Evolutionary conservation across 192 early-diverging fungal species (phyloP).

Genomic region (Gaertneriomyces sp.): DNA sequence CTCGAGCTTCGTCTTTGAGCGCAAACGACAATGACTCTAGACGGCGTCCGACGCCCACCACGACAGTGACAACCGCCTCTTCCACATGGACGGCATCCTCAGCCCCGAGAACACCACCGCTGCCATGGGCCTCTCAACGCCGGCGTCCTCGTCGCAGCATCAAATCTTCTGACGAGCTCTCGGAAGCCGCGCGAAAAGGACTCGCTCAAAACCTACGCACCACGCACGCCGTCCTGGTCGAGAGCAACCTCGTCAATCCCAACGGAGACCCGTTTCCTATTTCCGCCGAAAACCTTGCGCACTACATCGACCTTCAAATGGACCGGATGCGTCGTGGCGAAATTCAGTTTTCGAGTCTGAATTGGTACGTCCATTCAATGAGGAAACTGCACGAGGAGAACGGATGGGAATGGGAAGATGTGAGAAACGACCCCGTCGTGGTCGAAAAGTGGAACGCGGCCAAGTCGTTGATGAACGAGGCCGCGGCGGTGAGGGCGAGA

Average conservation of each 20-base stretch:
- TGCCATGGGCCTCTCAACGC: too few relatives aligned
- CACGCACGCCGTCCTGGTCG: constrained; percentile 14
- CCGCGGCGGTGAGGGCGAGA: constrained; percentile 6
- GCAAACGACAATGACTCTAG: too few relatives aligned
- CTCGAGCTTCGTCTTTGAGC: too few relatives aligned
- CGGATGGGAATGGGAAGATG: constrained; percentile 25
- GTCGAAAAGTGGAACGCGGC: constrained; percentile 17
- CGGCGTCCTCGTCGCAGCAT: too few relatives aligned
- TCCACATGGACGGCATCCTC: too few relatives aligned
- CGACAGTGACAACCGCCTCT: too few relatives aligned
- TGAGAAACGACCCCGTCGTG: constrained; percentile 15
- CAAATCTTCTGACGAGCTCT: not conserved
- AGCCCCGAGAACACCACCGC: too few relatives aligned
- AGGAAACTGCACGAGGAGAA: constrained; percentile 25
- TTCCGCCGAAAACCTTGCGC: constrained; percentile 10
- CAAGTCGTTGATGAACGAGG: constrained; percentile 14
- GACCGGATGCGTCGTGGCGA: constrained; percentile 25
- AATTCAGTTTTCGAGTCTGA: constrained; percentile 28
- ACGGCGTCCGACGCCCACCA: too few relatives aligned
- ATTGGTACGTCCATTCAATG: constrained; percentile 33
- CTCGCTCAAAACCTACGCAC: constrained; percentile 28
- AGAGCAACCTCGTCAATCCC: constrained; percentile 20
- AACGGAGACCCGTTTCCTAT: constrained; percentile 21
- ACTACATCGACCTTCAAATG: constrained; percentile 21
- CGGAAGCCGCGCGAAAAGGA: constrained; percentile 11